Conservation (phyloP, 768 basidiomycete species). For the Boletus bicolor region DNA sequence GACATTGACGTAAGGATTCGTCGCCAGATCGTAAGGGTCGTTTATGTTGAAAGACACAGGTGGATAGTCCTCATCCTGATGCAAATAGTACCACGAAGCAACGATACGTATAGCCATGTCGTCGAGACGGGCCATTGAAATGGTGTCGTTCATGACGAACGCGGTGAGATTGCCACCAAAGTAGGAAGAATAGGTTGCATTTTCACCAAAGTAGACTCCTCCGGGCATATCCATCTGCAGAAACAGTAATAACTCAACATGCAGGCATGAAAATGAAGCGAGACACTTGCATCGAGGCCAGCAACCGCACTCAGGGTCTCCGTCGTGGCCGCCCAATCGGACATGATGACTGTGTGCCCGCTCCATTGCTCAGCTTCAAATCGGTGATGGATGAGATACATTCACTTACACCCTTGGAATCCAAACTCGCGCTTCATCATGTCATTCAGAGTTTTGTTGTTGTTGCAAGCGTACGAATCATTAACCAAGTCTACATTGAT, state of each 20-base stretch:
- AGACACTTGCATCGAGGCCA: neutral
- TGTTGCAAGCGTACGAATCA: neutral
- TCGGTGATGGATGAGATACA: neutral
- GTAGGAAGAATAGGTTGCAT: neutral
- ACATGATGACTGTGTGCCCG: neutral
- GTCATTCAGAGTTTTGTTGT: neutral
- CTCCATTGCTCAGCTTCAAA: neutral
- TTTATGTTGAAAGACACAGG: neutral
- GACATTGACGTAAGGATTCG: neutral
- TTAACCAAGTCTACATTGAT: neutral
- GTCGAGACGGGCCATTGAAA: conserved; percentile 56
- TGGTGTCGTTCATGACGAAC: conserved; percentile 26
- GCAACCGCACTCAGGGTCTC: neutral
- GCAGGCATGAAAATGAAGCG: neutral
- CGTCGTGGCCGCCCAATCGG: neutral
- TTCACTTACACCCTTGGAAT: neutral
- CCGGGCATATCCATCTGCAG: neutral
- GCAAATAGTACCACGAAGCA: conserved; percentile 52
- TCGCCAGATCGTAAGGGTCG: neutral
- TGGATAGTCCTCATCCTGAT: conserved; percentile 33
- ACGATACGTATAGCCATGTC: conserved; percentile 75
- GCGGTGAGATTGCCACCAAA: conserved; percentile 47
- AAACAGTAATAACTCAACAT: neutral
- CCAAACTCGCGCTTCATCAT: neutral
- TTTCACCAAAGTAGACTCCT: neutral